Evolutionary conservation across 1,139 yeast genomes (phyloP).

Genomic region (Taiozyma onychis): DNA sequence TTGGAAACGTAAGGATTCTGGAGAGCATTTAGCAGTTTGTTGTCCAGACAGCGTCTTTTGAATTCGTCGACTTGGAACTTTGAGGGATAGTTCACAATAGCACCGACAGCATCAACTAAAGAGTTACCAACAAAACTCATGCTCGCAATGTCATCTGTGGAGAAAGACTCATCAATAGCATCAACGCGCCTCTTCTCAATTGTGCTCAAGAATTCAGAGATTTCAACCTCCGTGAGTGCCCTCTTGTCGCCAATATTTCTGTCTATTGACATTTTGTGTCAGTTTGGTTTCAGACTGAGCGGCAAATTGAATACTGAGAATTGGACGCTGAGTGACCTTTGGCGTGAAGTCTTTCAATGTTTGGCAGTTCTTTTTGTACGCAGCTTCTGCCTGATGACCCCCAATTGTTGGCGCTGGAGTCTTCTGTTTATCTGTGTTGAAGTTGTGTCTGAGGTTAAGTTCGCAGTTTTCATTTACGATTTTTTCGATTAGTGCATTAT

Average conservation of each 20-base stretch:
- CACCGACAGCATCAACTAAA: conserved; percentile 6
- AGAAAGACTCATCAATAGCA: not conserved
- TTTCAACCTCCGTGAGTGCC: not conserved
- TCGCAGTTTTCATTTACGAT: not conserved
- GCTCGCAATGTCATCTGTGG: conserved; percentile 5
- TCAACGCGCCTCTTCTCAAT: not conserved
- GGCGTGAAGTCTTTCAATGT: too few species aligned
- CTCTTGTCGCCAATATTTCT: not conserved
- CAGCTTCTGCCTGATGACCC: too few species aligned
- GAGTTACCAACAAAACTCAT: conserved; percentile 6
- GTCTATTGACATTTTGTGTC: not conserved
- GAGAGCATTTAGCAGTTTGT: conserved; percentile 3
- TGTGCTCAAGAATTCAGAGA: not conserved
- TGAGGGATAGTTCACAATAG: conserved; percentile 9
- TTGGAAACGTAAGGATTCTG: conserved; percentile 8
- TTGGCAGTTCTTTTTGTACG: too few species aligned
- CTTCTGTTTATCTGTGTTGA: too few species aligned
- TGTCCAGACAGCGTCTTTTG: conserved; percentile 2
- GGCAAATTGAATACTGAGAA: too few species aligned
- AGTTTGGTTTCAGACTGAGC: not conserved
- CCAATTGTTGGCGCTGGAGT: too few species aligned
- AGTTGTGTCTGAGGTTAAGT: not conserved
- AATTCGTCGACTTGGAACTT: conserved; percentile 9
- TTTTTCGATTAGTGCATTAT: not conserved
- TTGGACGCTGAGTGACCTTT: too few species aligned